Evolutionary conservation across 176 grass and related monocot species (phyloP).

Genomic region (Elymus sibiricus): DNA sequence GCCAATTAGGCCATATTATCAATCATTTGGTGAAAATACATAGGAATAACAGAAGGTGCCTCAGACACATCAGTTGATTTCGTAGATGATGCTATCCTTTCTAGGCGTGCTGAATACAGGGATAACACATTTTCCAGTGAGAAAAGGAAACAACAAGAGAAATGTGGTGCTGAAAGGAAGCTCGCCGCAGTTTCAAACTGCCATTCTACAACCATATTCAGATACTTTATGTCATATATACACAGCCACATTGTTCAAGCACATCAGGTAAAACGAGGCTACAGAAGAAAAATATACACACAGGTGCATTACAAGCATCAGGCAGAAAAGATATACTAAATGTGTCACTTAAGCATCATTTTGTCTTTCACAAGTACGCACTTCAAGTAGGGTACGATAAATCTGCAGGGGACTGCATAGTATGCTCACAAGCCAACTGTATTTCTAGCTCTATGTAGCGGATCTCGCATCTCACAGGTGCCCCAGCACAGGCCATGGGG

Average conservation of each 20-base stretch:
- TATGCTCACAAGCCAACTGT: constrained; percentile 10
- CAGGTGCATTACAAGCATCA: constrained; percentile 6
- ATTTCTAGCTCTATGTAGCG: constrained; percentile 17
- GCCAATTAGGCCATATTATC: not conserved
- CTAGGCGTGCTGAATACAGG: not conserved
- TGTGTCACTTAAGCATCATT: not conserved
- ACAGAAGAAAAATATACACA: constrained; percentile 11
- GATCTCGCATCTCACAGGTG: constrained; percentile 41
- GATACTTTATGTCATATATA: constrained; percentile 14
- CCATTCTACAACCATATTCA: not conserved
- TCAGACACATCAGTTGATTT: not conserved
- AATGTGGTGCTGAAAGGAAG: not conserved
- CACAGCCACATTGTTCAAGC: constrained; percentile 1
- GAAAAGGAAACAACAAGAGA: not conserved
- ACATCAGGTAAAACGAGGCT: not conserved
- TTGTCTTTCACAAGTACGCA: constrained; percentile 10
- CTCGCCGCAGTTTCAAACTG: not conserved
- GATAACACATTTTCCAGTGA: not conserved
- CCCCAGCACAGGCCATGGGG: constrained; percentile 75
- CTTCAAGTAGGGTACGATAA: constrained; percentile 4
- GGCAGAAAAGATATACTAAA: not conserved
- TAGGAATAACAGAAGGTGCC: not conserved
- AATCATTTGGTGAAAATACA: not conserved
- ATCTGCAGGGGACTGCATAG: not conserved
- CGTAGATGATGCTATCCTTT: not conserved